Base-by-base conservation (phyloP, 176 grass and related monocot genomes). In the Chloris gayana region DNA sequence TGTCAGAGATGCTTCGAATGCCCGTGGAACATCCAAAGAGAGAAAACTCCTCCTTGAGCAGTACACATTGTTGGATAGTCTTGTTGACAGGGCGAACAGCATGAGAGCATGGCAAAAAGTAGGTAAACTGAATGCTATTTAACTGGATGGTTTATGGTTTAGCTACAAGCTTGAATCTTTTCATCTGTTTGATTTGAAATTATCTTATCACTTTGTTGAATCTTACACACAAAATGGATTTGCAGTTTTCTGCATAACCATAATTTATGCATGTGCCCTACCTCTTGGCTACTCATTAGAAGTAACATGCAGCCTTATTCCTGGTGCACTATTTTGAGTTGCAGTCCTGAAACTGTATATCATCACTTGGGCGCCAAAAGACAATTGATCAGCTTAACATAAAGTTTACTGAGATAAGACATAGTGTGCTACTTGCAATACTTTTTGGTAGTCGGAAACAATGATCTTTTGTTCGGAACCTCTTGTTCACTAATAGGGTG, bases 91-190 rank as follows among this genome's bases (percentile, higher is more conserved):
- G 75, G 84, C 92, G 35, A 49, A 70, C 0, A 73, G 67, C 56
- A 93, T 95, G 85, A 75, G 63, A 82, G 90, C 95, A 81, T 98
- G 95, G 95, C 17, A 82, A 83, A 95, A 98, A 81, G 95, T 98
- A 91, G 84, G 77, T 85, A n/a, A 85, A 85, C 35, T 69, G 11
- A 58, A 64, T 82, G 39, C 9, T 74, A 56, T 45, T 54, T 70
- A 70, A 63, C 19, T 33, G 19, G 49, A 14, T 35, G 25, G 62
- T 63, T 81, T 70, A 71, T 42, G 9, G 50, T 58, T 44, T 64
- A 63, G 53, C 34, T 69, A 22, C 54, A 57, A 84, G 8, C 25
- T 78, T 74, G 60, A 32, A 68, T 54, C 12, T 67, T 79, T 79
- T 14, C n/a, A 44, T 14, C 34, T 35, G 51, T 32, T 26, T 60